Percentiles rank a stretch among this genome's conserved stretches.
phyloP scores from a whole-genome alignment of 108 stramenopile genomes.

The Stephanodiscus minutulus region DNA sequence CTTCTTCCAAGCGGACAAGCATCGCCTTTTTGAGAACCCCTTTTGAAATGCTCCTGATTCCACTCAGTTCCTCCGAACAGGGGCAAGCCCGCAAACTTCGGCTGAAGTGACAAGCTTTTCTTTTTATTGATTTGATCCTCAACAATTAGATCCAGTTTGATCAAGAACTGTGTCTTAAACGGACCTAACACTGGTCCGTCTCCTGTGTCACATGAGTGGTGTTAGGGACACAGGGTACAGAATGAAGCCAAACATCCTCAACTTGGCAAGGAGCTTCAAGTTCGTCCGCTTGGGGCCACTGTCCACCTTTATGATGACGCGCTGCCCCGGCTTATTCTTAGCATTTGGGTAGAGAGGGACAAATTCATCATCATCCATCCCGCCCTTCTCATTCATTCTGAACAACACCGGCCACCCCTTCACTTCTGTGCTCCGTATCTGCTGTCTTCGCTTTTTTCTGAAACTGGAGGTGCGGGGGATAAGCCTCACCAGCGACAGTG shows the following conservation, averaged over 20 bases:
- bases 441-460: not conserved
- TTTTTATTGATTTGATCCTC: not conserved
- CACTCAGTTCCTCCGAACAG: too few species aligned
- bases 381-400: slow-evolving; percentile 22
- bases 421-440: not conserved
- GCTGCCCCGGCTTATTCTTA: slow-evolving; percentile 2
- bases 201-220: slow-evolving; percentile 12
- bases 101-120: too few species aligned
- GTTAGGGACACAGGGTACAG: slow-evolving; percentile 12
- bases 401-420: slow-evolving; percentile 2
- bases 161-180: slow-evolving; percentile 10
- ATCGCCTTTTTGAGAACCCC: too few species aligned
- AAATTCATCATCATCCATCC: slow-evolving; percentile 12
- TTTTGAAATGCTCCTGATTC: too few species aligned
- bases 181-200: slow-evolving; percentile 18
- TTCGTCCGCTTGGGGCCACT: slow-evolving; percentile 14
- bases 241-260: not conserved
- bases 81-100: too few species aligned
- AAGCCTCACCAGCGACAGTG: too few species aligned
- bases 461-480: not conserved
- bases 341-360: slow-evolving; percentile 18
- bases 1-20: too few species aligned
- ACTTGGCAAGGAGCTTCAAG: not conserved
- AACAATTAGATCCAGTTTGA: slow-evolving; percentile 1
- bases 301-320: slow-evolving; percentile 26